Evolutionary conservation across 2,329 filamentous ascomycete genomes (phyloP), one percentile per base, ranked within the genome.

Genomic region (Colletotrichum melonis): DNA sequence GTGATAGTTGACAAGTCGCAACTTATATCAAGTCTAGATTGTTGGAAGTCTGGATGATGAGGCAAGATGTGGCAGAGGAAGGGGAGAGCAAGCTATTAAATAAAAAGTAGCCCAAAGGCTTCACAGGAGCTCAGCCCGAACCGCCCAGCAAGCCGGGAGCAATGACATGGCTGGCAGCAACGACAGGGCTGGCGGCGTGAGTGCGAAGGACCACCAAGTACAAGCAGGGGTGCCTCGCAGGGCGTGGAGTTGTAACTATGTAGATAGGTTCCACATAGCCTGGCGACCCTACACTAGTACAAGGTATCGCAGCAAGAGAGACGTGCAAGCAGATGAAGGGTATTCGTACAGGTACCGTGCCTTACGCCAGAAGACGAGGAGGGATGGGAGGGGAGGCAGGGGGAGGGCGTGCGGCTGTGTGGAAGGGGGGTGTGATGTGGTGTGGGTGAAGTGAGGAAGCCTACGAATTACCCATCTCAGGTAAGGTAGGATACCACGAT

Each of bases 1-100:
- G 52, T 56, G 52, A 26, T 49, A n/a, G 7, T 66, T 30, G 54
- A 46, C 55, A 26, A 63, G 46, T 30, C 11, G 66, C 22, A 24
- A 42, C 35, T 30, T 52, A 11, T n/a, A n/a, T 57, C 26, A 24
- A 58, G 35, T 26, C 42, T 55, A n/a, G 24, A 19, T 19, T 56
- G 58, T 28, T 56, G 28, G 26, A 60, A 46, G 54, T 24, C 60
- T 24, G 66, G 24, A 35, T 73, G 60, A 7, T 56, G 67, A 16
- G 55, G 46, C 38, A n/a, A 62, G 60, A 30, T 30, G 64, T 12
- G 46, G 32, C 32, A 55, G 35, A 69, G 26, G 52, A 63, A 62
- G 56, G 57, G 52, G 56, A 54, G 42, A 67, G 60, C 67, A 73
- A 74, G 72, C 60, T 67, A 62, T 74, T 74, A 74, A 72, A 74